Evolutionary conservation across 257 asterid species (phyloP).

Genomic region (Solanum piurae): DNA sequence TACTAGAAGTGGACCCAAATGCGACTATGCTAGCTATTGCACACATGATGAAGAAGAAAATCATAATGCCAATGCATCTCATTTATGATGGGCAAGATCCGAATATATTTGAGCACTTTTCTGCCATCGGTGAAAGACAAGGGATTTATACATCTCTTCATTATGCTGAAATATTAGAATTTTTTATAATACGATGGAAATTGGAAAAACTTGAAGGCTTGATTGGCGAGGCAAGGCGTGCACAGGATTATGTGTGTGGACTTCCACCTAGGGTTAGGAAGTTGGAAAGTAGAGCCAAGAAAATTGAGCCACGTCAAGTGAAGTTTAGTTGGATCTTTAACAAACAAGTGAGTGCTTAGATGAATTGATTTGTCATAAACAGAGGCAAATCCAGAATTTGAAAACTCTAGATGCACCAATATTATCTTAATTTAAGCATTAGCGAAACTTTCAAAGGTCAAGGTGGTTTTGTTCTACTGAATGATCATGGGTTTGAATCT

Average conservation of each 20-base stretch:
- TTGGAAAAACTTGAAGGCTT: slow-evolving; percentile 17
- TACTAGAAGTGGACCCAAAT: slow-evolving; percentile 18
- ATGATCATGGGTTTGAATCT: too few species aligned
- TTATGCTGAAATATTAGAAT: slow-evolving; percentile 21
- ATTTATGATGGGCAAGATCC: slow-evolving; percentile 23
- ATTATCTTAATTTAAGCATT: too few species aligned
- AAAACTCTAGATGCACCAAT: too few species aligned
- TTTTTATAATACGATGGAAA: slow-evolving; percentile 19
- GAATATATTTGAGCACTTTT: slow-evolving; percentile 12
- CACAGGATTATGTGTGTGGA: slow-evolving; percentile 26
- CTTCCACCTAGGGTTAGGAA: slow-evolving; percentile 8
- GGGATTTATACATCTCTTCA: slow-evolving; percentile 11
- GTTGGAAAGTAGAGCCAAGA: slow-evolving; percentile 8
- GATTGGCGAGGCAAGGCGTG: slow-evolving; percentile 7
- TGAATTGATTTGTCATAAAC: background rate
- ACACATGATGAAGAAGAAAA: slow-evolving; percentile 24
- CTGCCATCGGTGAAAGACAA: background rate
- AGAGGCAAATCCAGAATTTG: too few species aligned
- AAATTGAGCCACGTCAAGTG: background rate
- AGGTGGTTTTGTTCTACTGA: too few species aligned
- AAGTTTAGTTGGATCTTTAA: slow-evolving; percentile 23
- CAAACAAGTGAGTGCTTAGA: background rate
- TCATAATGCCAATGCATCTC: slow-evolving; percentile 26
- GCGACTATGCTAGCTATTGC: slow-evolving; percentile 21
- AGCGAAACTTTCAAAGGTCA: too few species aligned